These are phyloP conservation scores for Chaetomium globosum DNA, from an alignment of 2,329 filamentous ascomycete species.

Conservation along the genomic window DNA sequence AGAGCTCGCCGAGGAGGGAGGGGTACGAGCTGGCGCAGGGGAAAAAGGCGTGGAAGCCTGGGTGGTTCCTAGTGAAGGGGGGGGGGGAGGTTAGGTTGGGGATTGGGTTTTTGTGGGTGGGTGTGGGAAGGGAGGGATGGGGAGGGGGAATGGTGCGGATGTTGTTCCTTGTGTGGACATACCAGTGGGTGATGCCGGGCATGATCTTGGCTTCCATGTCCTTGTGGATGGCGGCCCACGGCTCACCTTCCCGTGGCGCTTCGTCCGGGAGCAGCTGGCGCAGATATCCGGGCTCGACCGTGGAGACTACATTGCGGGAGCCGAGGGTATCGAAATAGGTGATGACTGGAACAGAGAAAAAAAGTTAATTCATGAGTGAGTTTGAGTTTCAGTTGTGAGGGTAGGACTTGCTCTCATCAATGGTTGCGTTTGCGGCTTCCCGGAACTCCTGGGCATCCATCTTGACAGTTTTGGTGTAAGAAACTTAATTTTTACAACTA, in stretches of 20 bases:
- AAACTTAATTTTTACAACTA: neutral
- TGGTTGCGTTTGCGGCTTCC: slow-evolving; percentile 36
- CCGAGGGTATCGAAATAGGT: slow-evolving; percentile 79
- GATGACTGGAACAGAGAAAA: slow-evolving; percentile 52
- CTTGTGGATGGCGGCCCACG: slow-evolving; percentile 76
- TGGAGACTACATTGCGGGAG: slow-evolving; percentile 71
- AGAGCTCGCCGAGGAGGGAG: slow-evolving; percentile 87
- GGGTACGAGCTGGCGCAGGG: slow-evolving; percentile 81
- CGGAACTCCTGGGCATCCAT: slow-evolving; percentile 36
- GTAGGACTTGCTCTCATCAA: slow-evolving; percentile 36
- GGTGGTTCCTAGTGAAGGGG: slow-evolving; percentile 45
- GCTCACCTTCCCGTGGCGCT: slow-evolving; percentile 67
- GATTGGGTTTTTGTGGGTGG: no score
- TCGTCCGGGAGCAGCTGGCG: slow-evolving; percentile 71
- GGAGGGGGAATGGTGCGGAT: no score
- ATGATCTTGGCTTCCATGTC: slow-evolving; percentile 87
- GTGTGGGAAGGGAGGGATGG: neutral
- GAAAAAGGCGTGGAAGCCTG: slow-evolving; percentile 96
- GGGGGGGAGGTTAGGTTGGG: neutral
- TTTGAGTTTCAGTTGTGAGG: neutral
- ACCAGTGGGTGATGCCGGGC: slow-evolving; percentile 89
- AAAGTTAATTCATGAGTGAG: neutral
- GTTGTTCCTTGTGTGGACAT: slow-evolving; percentile 22
- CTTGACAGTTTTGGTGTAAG: slow-evolving; percentile 2
- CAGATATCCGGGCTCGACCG: slow-evolving; percentile 83